phyloP scores from a whole-genome alignment of 441 rosid genomes.

The Erodium chrysanthum region DNA sequence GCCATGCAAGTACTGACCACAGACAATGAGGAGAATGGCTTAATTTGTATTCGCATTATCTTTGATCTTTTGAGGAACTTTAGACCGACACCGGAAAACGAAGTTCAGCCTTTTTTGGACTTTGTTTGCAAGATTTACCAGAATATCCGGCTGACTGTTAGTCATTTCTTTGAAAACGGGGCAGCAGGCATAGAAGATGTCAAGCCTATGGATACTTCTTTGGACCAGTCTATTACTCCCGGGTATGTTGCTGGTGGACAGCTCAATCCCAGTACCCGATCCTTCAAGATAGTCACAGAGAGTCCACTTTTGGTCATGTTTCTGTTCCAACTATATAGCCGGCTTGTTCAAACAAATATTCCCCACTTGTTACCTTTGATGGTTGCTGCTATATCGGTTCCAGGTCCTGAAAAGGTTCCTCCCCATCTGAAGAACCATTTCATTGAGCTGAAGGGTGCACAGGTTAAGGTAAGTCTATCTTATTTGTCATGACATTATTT shows the following conservation, averaged over 20 bases:
- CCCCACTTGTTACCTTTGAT: constrained; percentile 84
- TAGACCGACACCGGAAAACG: constrained; percentile 76
- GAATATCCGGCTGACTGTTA: constrained; percentile 70
- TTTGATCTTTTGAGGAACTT: constrained; percentile 90
- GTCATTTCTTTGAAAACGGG: constrained; percentile 75
- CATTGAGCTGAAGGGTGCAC: constrained; percentile 92
- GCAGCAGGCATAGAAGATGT: constrained; percentile 45
- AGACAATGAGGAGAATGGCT: constrained; percentile 92
- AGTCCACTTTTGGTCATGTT: constrained; percentile 98
- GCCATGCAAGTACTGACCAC: constrained; percentile 91
- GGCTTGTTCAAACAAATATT: constrained; percentile 90
- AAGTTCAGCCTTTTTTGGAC: constrained; percentile 92
- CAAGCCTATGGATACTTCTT: constrained; percentile 62
- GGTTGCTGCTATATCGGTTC: constrained; percentile 95
- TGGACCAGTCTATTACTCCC: constrained; percentile 58
- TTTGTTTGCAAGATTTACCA: constrained; percentile 94
- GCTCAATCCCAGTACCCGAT: constrained; percentile 81
- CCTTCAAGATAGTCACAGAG: constrained; percentile 94
- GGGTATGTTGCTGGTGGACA: constrained; percentile 52
- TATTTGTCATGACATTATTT: not conserved
- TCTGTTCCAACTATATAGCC: constrained; percentile 78
- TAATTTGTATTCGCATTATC: constrained; percentile 87
- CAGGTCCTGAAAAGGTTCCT: constrained; percentile 86
- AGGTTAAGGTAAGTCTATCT: constrained; percentile 69
- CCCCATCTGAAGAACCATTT: constrained; percentile 68